Base-by-base conservation (phyloP, 2,329 filamentous ascomycete species). In the Fusarium sp. region DNA sequence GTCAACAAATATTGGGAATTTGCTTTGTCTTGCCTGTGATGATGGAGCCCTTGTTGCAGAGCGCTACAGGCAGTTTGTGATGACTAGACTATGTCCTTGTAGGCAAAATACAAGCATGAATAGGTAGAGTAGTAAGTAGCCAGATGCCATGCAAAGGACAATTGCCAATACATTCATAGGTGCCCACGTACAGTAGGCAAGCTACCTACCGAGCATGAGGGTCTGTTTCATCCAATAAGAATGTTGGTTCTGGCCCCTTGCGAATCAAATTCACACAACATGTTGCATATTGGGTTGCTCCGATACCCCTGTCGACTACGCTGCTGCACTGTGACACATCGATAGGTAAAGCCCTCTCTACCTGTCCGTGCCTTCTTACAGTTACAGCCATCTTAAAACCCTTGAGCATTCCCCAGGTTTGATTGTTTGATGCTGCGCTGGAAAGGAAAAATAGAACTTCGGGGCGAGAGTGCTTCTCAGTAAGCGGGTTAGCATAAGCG, bases 331-430 rank as follows among this genome's bases (percentile, higher is more conserved):
- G 44, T 62, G 53, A 70, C 49, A 47, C 34, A 40, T 61, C 40
- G 42, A 49, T 15, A 51, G 30, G 30, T 30, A 30, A 44, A 10
- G 52, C 41, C 52, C 61, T 54, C 65, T 30, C 65, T 30, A 34
- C 44, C 40, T 50, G 38, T 45, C 47, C 31, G 57, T 70, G 62
- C 60, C 53, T 63, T 55, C 31, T 67, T 46, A 23, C 41, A 62
- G 65, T 63, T 46, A 23, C 40, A 52, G 66, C 30, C 49, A 56
- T 67, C 49, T 49, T 42, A 38, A 51, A 31, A 44, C 65, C 69
- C 67, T 72, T 52, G 67, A 67, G 50, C 67, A 72, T 73, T 73
- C 72, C 72, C 72, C 71, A 67, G 71, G 69, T 72, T 61, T 70
- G 38, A 62, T 49, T 70, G 37, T 56, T 67, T 46, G 28, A 52